Conservation (phyloP, 2,329 filamentous ascomycete genomes). For the Botrytis medusae region DNA sequence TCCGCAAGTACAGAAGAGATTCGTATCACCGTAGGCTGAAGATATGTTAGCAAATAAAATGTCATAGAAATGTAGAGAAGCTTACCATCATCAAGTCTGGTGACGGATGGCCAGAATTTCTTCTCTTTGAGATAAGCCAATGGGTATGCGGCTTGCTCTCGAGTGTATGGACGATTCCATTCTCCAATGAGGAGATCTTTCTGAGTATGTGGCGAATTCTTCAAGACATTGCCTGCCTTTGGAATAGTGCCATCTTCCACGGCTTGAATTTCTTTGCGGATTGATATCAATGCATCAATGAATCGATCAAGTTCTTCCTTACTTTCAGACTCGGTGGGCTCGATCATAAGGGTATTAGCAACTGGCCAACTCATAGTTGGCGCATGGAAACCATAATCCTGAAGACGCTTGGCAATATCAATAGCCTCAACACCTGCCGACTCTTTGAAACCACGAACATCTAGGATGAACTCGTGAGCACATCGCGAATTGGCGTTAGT, state of each 20-base stretch:
- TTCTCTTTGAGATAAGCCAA: conserved; percentile 81
- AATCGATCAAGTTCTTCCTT: conserved; percentile 93
- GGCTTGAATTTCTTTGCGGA: conserved; percentile 79
- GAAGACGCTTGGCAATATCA: conserved; percentile 92
- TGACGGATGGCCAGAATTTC: conserved; percentile 96
- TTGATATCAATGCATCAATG: conserved; percentile 83
- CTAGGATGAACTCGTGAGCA: conserved; percentile 96
- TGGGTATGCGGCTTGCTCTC: conserved; percentile 86
- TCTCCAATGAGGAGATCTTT: conserved; percentile 72
- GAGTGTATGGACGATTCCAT: conserved; percentile 80
- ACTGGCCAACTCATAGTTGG: conserved; percentile 98
- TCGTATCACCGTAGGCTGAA: conserved; percentile 81
- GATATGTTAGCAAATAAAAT: conserved; percentile 27
- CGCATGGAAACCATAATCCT: conserved; percentile 96
- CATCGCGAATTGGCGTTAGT: conserved; percentile 86
- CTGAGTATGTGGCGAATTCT: conserved; percentile 84
- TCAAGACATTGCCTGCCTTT: conserved; percentile 77
- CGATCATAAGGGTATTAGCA: conserved; percentile 94
- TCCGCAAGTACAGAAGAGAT: conserved; percentile 92
- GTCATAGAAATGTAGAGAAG: conserved; percentile 30
- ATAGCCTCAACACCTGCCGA: conserved; percentile 84
- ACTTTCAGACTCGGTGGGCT: conserved; percentile 91
- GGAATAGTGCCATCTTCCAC: conserved; percentile 78
- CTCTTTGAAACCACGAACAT: conserved; percentile 81
- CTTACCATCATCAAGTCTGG: conserved; percentile 83